A percentile compares a stretch with the other conserved stretches of the same genome.
Evolutionary conservation across 352 stramenopile genomes (phyloP).

Genomic region (Phytophthora palmivora): DNA sequence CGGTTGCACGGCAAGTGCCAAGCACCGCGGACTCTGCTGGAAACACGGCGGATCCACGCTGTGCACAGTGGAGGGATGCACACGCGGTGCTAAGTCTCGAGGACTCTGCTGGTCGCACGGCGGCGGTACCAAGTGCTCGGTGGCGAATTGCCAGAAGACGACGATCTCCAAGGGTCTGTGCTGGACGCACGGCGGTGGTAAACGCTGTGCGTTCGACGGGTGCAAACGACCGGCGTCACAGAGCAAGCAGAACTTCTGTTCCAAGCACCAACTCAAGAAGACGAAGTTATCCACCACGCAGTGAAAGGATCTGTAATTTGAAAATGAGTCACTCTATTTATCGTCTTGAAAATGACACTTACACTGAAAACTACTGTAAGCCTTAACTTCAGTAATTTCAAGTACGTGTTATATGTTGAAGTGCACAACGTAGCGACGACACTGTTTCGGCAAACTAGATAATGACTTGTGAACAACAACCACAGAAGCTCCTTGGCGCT

Average conservation of each 20-base stretch:
- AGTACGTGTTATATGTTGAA: no score
- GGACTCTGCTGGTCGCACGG: conserved; percentile 88
- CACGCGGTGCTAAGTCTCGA: conserved; percentile 74
- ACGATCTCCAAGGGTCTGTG: conserved; percentile 49
- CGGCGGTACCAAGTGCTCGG: conserved; percentile 76
- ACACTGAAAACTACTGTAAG: no score
- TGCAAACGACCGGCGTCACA: conserved; percentile 61
- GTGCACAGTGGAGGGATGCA: conserved; percentile 59
- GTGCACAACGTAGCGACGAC: no score
- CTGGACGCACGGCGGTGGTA: conserved; percentile 55
- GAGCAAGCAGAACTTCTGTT: conserved; percentile 35
- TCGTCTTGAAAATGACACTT: no score
- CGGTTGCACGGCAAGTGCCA: conserved; percentile 56
- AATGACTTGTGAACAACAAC: no score
- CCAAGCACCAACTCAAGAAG: conserved; percentile 27
- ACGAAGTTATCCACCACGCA: neutral
- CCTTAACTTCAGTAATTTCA: no score
- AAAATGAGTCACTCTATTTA: no score
- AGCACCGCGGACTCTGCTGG: conserved; percentile 55
- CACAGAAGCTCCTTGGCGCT: no score
- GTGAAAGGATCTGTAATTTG: no score
- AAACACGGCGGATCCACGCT: conserved; percentile 43
- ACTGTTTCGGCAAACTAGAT: no score
- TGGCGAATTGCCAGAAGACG: conserved; percentile 42
- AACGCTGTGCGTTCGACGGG: conserved; percentile 37